These are phyloP conservation scores for Hyaloscypha variabilis DNA, from an alignment of 495 filamentous ascomycete genomes.

Conservation along the genomic window DNA sequence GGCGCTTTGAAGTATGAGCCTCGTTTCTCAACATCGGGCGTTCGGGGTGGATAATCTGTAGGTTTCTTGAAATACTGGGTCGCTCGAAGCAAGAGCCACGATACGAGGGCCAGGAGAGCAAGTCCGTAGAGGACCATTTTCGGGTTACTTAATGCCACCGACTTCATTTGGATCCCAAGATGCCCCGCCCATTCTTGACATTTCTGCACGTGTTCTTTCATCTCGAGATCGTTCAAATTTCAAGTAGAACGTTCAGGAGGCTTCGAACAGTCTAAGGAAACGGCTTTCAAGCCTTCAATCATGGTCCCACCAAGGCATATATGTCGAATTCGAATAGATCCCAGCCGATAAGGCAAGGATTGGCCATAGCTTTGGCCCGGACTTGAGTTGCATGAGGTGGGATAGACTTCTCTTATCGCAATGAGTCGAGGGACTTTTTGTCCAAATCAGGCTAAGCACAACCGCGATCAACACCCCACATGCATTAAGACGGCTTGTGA, in stretches of 20 bases:
- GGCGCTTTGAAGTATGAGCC: constrained; percentile 25
- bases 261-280: not conserved
- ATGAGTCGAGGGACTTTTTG: constrained; percentile 26
- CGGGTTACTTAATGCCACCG: constrained; percentile 13
- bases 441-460: constrained; percentile 26
- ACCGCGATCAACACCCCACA: constrained; percentile 14
- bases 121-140: constrained; percentile 20
- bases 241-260: not conserved
- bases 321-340: constrained; percentile 3
- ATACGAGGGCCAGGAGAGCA: not conserved
- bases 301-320: constrained; percentile 10
- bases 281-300: not conserved
- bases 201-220: constrained; percentile 12
- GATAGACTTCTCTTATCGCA: constrained; percentile 22
- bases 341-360: constrained; percentile 16
- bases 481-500: constrained; percentile 1
- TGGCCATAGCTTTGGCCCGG: constrained; percentile 27
- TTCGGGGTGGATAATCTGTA: constrained; percentile 12
- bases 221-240: constrained; percentile 8
- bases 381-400: constrained; percentile 11
- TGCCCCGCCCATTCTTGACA: constrained; percentile 22
- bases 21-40: constrained; percentile 31
- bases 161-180: constrained; percentile 9
- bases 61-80: constrained; percentile 21
- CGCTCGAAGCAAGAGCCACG: constrained; percentile 21